These are phyloP conservation scores for Saccharomycopsis fodiens DNA, from an alignment of 805 yeast genomes.

Conservation along the genomic window DNA sequence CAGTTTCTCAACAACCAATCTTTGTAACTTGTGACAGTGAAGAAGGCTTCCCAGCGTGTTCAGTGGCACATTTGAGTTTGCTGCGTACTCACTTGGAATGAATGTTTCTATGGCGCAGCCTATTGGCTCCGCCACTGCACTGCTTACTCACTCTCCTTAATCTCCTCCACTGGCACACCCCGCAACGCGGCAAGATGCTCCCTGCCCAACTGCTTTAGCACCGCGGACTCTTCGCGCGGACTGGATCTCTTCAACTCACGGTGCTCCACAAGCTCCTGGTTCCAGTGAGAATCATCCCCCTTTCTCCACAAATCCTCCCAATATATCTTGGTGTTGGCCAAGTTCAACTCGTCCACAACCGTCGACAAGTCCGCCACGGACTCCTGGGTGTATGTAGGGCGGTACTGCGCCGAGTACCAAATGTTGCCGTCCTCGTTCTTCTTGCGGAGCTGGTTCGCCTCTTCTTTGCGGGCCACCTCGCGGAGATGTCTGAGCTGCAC, in stretches of 20 bases:
- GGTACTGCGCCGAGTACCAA: slow-evolving; percentile 81
- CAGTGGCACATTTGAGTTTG: neutral
- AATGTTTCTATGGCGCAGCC: too few relatives aligned
- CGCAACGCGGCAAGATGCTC: slow-evolving; percentile 25
- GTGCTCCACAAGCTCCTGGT: slow-evolving; percentile 49
- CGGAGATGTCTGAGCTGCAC: slow-evolving; percentile 69
- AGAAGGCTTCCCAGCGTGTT: neutral
- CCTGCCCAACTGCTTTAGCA: slow-evolving; percentile 49
- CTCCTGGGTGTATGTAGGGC: slow-evolving; percentile 88
- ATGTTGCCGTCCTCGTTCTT: slow-evolving; percentile 70
- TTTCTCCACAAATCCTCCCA: slow-evolving; percentile 90
- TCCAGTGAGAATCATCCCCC: slow-evolving; percentile 77
- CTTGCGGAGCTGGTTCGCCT: slow-evolving; percentile 61
- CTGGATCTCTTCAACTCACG: slow-evolving; percentile 47
- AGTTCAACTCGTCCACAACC: slow-evolving; percentile 55
- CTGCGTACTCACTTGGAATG: too few relatives aligned
- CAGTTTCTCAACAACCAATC: neutral
- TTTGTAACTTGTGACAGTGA: neutral
- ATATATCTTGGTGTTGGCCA: slow-evolving; percentile 38
- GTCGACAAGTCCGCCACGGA: slow-evolving; percentile 78
- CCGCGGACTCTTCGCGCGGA: slow-evolving; percentile 60
- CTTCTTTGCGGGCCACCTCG: slow-evolving; percentile 50
- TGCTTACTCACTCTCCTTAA: too few relatives aligned
- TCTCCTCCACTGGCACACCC: too few relatives aligned
- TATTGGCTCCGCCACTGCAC: too few relatives aligned